Conservation (phyloP, 257 asterid species). For the Ocimum tenuiflorum region DNA sequence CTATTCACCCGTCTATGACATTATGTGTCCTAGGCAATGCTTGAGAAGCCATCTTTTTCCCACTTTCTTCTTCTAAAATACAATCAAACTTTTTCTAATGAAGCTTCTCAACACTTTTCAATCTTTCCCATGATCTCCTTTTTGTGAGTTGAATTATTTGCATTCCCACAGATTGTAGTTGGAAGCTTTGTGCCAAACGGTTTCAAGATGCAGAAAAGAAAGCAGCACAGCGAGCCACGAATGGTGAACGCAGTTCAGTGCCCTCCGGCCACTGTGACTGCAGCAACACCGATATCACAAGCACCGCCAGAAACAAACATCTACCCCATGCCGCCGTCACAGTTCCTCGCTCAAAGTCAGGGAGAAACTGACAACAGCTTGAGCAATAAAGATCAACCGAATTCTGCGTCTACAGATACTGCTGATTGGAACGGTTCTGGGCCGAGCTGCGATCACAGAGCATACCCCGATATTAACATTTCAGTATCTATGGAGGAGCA, state of each 20-base stretch:
- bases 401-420: conserved; percentile 50
- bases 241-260: conserved; percentile 29
- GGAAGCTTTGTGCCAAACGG: conserved; percentile 69
- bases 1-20: no score
- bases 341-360: conserved; percentile 38
- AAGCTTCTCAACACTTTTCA: no score
- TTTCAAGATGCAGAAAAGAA: conserved; percentile 35
- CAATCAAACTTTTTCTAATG: no score
- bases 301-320: conserved; percentile 38
- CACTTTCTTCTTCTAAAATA: no score
- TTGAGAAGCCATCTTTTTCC: no score
- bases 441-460: conserved; percentile 42
- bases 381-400: conserved; percentile 38
- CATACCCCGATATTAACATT: conserved; percentile 70
- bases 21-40: no score
- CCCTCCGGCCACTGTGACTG: conserved; percentile 39
- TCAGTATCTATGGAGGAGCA: conserved; percentile 51
- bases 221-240: conserved; percentile 35
- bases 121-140: no score
- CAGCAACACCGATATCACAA: conserved; percentile 53
- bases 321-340: conserved; percentile 30
- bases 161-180: conserved; percentile 43
- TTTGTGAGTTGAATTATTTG: background rate
- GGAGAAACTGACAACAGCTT: conserved; percentile 41
- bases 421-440: conserved; percentile 52